Evolutionary conservation across 106 monocot species (phyloP).

Genomic region (Agapanthus africanus): DNA sequence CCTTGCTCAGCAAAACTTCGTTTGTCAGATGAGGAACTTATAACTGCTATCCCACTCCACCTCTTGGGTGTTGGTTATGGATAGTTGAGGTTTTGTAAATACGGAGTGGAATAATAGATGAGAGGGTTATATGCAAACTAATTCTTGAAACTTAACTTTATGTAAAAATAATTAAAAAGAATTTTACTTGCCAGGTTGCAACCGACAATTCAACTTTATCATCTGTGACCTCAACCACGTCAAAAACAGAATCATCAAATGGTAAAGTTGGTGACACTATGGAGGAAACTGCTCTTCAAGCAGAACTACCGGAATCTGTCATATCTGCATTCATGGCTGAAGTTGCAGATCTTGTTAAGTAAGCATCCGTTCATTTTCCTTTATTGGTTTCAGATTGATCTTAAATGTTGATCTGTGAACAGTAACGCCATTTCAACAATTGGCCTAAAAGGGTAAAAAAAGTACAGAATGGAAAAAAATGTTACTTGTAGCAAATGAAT

Average conservation of each 20-base stretch:
- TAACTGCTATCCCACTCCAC: too few relatives aligned
- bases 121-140: too few relatives aligned
- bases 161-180: background rate
- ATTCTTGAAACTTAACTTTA: too few relatives aligned
- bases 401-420: too few relatives aligned
- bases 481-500: too few relatives aligned
- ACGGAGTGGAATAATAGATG: too few relatives aligned
- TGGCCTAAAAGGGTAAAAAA: background rate
- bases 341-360: constrained; percentile 56
- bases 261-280: constrained; percentile 15
- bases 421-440: background rate
- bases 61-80: too few relatives aligned
- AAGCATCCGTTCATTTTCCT: constrained; percentile 5
- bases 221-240: too few relatives aligned
- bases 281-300: constrained; percentile 15
- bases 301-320: constrained; percentile 25
- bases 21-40: too few relatives aligned
- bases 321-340: constrained; percentile 59
- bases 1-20: too few relatives aligned
- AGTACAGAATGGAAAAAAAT: too few relatives aligned
- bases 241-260: constrained; percentile 11
- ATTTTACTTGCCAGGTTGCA: constrained; percentile 17
- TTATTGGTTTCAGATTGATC: background rate
- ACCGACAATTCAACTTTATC: constrained; percentile 32
- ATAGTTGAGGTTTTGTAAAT: too few relatives aligned